Evolutionary conservation across 2,329 filamentous ascomycete species (phyloP), one percentile per base, ranked within the genome.

Genomic region (Sclerotinia borealis): DNA sequence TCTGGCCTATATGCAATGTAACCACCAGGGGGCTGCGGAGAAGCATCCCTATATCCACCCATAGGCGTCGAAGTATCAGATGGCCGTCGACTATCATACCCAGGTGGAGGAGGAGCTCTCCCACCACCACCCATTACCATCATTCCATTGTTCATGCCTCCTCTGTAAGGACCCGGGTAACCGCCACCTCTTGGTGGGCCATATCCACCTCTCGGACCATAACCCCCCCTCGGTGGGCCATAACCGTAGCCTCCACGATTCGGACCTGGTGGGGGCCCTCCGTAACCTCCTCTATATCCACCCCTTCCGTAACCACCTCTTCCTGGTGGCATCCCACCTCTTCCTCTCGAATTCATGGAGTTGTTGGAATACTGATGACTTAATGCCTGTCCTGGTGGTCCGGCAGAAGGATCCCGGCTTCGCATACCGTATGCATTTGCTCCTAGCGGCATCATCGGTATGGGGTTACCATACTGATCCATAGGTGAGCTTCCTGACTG

Each of bases 401-500:
- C 55, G 77, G 79, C 3, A 77, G 79, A 68, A 77, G 76, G 64
- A 78, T 79, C 72, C 78, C 75, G 59, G 75, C 80, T 69, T 81
- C 84, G 17, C 74, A 76, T 69, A 80, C 68, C 71, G 63, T 67
- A 70, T 27, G 64, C 39, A 48, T 66, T 69, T 62, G 63, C 65
- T 51, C 67, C 65, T 55, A 66, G 64, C 41, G 62, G 47, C 43
- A 69, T 67, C 34, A 82, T 75, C 11, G 79, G 77, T 29, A 82
- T 75, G 11, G 79, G 77, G 71, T 89, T 89, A 49, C 86, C 87
- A 68, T 89, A 91, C 66, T 86, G 85, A 68, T 92, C 89, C 65
- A 79, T 74, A 34, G 76, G 78, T 34, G 75, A 75, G 51, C 74
- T 72, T 36, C 68, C 67, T 54, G 52, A 64, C 31, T 63, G 65